Base-by-base conservation (phyloP, 2,329 filamentous ascomycete genomes). In the Trematosphaeria pertusa region DNA sequence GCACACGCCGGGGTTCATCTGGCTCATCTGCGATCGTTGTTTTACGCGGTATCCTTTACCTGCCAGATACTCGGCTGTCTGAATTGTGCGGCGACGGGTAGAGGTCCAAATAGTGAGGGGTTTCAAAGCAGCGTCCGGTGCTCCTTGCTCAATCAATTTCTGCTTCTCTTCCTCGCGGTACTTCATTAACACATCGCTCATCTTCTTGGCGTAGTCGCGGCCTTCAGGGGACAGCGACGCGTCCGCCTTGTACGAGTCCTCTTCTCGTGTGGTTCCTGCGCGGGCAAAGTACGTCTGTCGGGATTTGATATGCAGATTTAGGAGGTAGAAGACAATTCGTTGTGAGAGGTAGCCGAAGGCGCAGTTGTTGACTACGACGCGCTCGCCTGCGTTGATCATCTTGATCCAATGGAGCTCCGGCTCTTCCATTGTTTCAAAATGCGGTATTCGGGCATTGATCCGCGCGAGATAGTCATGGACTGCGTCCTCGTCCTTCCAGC, bases 381-480 rank as follows among this genome's bases (percentile, higher is more conserved):
- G 86, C 66, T 93, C 86, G 34, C 94, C 94, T 6, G 94, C 94
- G 61, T 99, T 99, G 70, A 97, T 96, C 93, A 99, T 97, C 78
- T 96, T 97, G 76, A 99, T 93, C 75, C 93, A 99, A 70, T 97
- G 96, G 54, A 99, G 81, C 58, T 97, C 92, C 21, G 82, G 81
- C 71, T 99, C 94, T 62, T 92, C 83, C 91, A 99, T 97, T 1
- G 91, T 96, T 75, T 99, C 92, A 61, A 96, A 99, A 48, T 93
- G 87, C 15, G 94, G 94, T 49, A 99, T 99, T 59, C 94, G 90
- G 61, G 89, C 87, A 54, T 91, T 87, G 66, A 99, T 97, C 39
- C 94, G 87, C 53, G 86, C 84, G 30, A 99, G 82, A 65, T 99
- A 99, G 62, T 97, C 85, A 64, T 89, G 87, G 21, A 96, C 92